Evolutionary conservation across 108 stramenopile genomes (phyloP), one percentile per base, ranked within the genome.

Genomic region (Nannochloropsis granulata): DNA sequence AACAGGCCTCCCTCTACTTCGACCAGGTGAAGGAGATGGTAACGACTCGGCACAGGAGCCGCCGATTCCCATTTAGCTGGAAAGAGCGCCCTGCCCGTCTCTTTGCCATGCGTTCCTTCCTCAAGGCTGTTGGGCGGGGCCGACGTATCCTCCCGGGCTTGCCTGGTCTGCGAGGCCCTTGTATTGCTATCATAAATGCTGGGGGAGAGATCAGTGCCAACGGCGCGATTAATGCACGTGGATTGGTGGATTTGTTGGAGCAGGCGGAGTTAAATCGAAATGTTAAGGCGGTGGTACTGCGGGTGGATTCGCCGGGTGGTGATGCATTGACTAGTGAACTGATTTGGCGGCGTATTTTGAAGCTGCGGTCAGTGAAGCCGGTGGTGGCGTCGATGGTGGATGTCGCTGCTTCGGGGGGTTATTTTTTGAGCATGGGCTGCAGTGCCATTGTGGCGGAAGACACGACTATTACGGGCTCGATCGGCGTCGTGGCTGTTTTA

Each of bases 381-480:
- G 88, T 89, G 11, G 88, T 89, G 26, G 88, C 88, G 43, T 86
- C 44, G 25, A 87, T 89, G 42, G 84, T 84, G 84, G 84, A 89
- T 44, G 86, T 89, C 13, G 88, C 88, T 13, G 88, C 88, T 7
- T 85, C 84, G 42, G 88, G 88, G 8, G 88, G 88, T 24, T 89
- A 89, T 85, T 89, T 88, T 85, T 85, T 89, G 80, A 81, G 84
- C 82, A 89, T 89, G 88, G 88, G 85, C 23, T 89, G 88, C 84
- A 87, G 87, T 23, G 24, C 25, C 13, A 89, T 89, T 43, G 88
- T 89, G 11, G 87, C 87, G 44, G 88, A 89, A 44, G 86, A 89
- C 25, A 82, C 87, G 13, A 89, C 87, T 43, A 83, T 89, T 34
- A 89, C 88, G 43, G 88, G 88, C n/a, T 88, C 87, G 85, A 89